Conservation (phyloP, 1,284 basidiomycete genomes). For the Veloboletus limbatus region DNA sequence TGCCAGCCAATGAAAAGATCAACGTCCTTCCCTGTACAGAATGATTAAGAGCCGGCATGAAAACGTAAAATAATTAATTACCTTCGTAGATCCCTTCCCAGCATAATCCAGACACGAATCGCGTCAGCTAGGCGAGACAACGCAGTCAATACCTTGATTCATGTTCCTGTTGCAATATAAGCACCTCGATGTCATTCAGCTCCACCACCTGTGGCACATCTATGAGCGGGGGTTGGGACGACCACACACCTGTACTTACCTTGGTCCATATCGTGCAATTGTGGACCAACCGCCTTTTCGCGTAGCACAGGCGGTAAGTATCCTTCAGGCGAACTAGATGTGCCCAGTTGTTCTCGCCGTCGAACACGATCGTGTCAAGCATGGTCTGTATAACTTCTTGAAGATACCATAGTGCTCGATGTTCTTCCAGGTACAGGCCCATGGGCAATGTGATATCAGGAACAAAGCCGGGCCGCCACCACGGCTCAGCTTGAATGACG, state of each 20-base stretch:
- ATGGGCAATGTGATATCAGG: neutral
- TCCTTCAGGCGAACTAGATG: slow-evolving; percentile 37
- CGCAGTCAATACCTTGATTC: neutral
- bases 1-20: slow-evolving; percentile 39
- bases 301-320: slow-evolving; percentile 37
- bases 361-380: slow-evolving; percentile 40
- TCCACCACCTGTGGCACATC: slow-evolving; percentile 28
- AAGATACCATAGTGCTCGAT: slow-evolving; percentile 24
- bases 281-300: slow-evolving; percentile 31
- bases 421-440: slow-evolving; percentile 16
- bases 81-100: slow-evolving; percentile 36
- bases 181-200: slow-evolving; percentile 32
- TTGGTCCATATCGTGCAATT: slow-evolving; percentile 40
- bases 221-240: slow-evolving; percentile 12
- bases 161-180: neutral
- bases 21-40: slow-evolving; percentile 24
- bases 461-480: slow-evolving; percentile 17
- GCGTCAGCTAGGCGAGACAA: slow-evolving; percentile 21
- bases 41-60: neutral
- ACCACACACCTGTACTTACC: slow-evolving; percentile 6
- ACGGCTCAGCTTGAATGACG: slow-evolving; percentile 40
- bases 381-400: slow-evolving; percentile 38
- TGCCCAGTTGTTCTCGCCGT: slow-evolving; percentile 43
- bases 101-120: slow-evolving; percentile 17
- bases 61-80: slow-evolving; percentile 1